These are phyloP conservation scores for Ogataea nonfermentans DNA, from an alignment of 805 yeast species.

Conservation along the genomic window DNA sequence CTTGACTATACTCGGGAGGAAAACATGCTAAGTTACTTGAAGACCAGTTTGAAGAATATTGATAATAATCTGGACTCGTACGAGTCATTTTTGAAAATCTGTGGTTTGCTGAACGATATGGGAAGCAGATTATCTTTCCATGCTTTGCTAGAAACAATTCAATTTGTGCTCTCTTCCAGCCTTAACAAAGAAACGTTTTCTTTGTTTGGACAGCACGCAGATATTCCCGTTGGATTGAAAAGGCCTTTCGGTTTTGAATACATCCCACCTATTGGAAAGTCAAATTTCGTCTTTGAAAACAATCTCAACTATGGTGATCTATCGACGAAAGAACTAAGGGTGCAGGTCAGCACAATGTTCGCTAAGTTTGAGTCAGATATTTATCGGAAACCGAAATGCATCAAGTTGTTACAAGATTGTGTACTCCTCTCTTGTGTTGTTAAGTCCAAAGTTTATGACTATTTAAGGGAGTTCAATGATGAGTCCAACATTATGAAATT, in stretches of 20 bases:
- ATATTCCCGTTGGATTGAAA: slow-evolving; percentile 16
- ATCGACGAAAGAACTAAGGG: slow-evolving; percentile 7
- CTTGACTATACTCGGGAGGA: slow-evolving; percentile 24
- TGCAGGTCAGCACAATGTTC: slow-evolving; percentile 13
- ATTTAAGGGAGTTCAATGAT: slow-evolving; percentile 19
- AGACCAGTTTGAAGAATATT: slow-evolving; percentile 20
- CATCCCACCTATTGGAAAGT: slow-evolving; percentile 32
- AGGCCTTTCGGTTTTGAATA: slow-evolving; percentile 25
- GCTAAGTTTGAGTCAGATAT: slow-evolving; percentile 11
- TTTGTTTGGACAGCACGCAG: slow-evolving; percentile 1
- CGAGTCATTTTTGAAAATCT: slow-evolving; percentile 22
- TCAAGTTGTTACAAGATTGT: slow-evolving; percentile 26
- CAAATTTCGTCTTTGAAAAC: slow-evolving; percentile 28
- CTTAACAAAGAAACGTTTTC: slow-evolving; percentile 19
- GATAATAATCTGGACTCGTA: slow-evolving; percentile 19
- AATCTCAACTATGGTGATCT: slow-evolving; percentile 18
- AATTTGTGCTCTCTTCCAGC: slow-evolving; percentile 23
- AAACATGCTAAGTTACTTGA: slow-evolving; percentile 22
- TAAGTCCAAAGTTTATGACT: slow-evolving; percentile 30
- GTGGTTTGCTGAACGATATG: slow-evolving; percentile 26
- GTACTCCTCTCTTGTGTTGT: slow-evolving; percentile 36
- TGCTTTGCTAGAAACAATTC: slow-evolving; percentile 32
- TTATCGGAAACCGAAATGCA: slow-evolving; percentile 9
- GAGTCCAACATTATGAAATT: slow-evolving; percentile 22
- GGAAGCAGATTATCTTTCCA: slow-evolving; percentile 37